phyloP scores from a whole-genome alignment of 2,329 filamentous ascomycete species.

The Rhexocercosporidium sp. region DNA sequence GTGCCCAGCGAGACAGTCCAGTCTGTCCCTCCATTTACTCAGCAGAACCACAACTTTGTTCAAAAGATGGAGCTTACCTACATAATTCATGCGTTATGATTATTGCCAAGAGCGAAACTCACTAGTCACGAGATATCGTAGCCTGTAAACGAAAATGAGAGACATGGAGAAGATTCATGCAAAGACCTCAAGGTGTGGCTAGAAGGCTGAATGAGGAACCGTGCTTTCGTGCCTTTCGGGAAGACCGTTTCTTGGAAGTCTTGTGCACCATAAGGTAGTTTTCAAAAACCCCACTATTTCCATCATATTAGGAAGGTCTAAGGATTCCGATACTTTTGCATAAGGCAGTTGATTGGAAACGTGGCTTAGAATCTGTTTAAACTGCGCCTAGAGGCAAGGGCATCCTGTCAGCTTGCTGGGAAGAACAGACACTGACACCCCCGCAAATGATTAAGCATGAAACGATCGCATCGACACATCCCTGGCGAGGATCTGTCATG shows the following conservation, averaged over 20 bases:
- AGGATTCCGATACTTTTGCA: background rate
- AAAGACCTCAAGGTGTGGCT: background rate
- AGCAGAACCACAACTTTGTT: background rate
- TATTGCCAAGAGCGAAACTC: background rate
- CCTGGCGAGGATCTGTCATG: background rate
- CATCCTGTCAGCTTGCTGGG: too few species aligned
- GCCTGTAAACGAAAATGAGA: background rate
- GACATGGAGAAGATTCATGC: background rate
- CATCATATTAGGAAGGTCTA: background rate
- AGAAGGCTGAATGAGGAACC: background rate
- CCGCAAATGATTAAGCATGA: background rate
- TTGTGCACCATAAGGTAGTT: background rate
- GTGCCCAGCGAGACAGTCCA: background rate
- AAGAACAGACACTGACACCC: background rate
- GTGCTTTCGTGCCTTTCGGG: background rate
- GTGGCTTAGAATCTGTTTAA: too few species aligned
- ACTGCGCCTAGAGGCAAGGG: too few species aligned
- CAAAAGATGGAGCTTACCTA: background rate
- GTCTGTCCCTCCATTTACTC: background rate
- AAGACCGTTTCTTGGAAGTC: background rate
- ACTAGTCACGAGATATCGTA: background rate
- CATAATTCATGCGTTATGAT: background rate
- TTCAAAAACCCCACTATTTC: background rate
- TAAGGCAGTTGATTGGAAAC: background rate
- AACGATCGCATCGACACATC: background rate